These are phyloP conservation scores for Colletotrichum sidae DNA, from an alignment of 2,329 filamentous ascomycete species.

Conservation along the genomic window DNA sequence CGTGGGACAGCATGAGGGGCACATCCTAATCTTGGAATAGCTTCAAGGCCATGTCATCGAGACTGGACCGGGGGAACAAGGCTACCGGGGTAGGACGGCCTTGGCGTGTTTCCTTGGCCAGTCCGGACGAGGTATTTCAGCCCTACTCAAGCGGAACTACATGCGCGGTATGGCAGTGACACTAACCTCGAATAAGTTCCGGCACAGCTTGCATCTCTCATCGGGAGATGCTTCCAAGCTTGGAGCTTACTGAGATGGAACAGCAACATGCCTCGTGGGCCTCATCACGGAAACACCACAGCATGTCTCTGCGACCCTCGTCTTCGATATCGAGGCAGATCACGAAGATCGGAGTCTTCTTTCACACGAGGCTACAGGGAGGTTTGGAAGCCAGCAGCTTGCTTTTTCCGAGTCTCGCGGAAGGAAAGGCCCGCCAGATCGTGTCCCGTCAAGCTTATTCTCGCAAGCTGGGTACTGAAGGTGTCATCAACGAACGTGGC, in stretches of 20 bases:
- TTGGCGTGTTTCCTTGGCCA: neutral
- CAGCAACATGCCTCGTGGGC: constrained; percentile 9
- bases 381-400: neutral
- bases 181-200: too few relatives aligned
- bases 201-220: too few relatives aligned
- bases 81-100: neutral
- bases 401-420: neutral
- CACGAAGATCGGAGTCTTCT: neutral
- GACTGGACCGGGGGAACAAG: too few relatives aligned
- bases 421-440: neutral
- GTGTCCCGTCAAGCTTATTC: neutral
- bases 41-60: neutral
- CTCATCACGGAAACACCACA: neutral
- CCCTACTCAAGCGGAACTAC: constrained; percentile 23
- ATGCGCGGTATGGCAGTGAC: too few relatives aligned
- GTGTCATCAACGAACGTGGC: too few relatives aligned
- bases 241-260: constrained; percentile 1
- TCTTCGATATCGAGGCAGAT: neutral
- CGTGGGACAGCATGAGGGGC: neutral
- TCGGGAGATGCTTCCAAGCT: neutral
- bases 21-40: neutral
- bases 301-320: constrained; percentile 11
- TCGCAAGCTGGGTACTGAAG: too few relatives aligned
- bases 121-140: constrained; percentile 7
- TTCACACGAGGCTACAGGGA: too few relatives aligned